phyloP scores from a whole-genome alignment of 1,139 yeast genomes.

The Geotrichum australiense region DNA sequence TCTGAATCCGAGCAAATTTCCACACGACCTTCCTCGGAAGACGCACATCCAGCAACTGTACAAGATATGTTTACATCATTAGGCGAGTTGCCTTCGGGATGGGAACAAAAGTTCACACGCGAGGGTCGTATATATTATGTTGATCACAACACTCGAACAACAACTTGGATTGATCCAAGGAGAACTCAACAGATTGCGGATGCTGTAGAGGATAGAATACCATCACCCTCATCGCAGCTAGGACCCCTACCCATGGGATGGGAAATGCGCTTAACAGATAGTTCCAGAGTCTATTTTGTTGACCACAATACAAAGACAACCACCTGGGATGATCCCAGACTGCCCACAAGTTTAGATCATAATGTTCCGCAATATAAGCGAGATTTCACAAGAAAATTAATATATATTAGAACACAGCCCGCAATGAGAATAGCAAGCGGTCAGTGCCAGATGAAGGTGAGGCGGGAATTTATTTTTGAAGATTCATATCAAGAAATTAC shows the following conservation, averaged over 20 bases:
- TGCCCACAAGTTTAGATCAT: conserved; percentile 94
- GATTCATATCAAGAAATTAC: conserved; percentile 96
- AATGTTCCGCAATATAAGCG: conserved; percentile 99
- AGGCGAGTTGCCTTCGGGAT: conserved; percentile 95
- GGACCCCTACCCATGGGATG: conserved; percentile 98
- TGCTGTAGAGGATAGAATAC: conserved; percentile 15
- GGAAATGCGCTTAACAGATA: conserved; percentile 99
- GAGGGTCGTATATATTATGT: conserved; percentile 99
- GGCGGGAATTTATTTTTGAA: conserved; percentile 94
- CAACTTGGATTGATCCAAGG: conserved; percentile 99
- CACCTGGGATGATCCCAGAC: conserved; percentile 99
- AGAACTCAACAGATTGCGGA: conserved; percentile 90
- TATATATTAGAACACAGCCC: conserved; percentile 96
- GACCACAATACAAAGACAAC: conserved; percentile 98
- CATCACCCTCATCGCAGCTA: conserved; percentile 92
- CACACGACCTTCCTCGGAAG: conserved; percentile 84
- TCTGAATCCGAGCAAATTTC: conserved; percentile 91
- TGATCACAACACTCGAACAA: conserved; percentile 96
- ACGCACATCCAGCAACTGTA: conserved; percentile 25
- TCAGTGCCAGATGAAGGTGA: conserved; percentile 95
- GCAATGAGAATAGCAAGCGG: conserved; percentile 96
- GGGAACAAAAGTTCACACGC: conserved; percentile 98
- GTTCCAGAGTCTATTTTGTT: conserved; percentile 96
- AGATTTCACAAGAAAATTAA: conserved; percentile 94
- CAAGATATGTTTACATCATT: conserved; percentile 94